phyloP scores from a whole-genome alignment of 2,329 filamentous ascomycete species.

The Diplodia mutila region DNA sequence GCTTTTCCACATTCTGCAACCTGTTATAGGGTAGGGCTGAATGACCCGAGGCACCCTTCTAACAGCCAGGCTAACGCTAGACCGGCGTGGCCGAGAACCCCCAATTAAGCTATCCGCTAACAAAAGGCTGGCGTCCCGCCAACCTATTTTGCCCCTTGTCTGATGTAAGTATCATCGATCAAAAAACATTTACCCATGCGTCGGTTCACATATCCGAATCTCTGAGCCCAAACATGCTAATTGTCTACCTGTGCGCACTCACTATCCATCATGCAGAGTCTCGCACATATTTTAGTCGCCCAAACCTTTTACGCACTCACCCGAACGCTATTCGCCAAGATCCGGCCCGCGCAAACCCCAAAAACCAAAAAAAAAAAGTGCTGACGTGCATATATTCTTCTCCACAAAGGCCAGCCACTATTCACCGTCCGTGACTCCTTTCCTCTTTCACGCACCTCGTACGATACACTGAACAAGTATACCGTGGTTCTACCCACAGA shows the following conservation, averaged over 20 bases:
- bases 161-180: neutral
- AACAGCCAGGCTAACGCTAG: neutral
- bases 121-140: neutral
- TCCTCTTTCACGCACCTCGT: too few relatives aligned
- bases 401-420: neutral
- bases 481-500: too few relatives aligned
- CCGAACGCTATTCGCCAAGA: neutral
- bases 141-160: neutral
- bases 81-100: too few relatives aligned
- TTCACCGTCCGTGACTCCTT: neutral
- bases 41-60: neutral
- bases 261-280: neutral
- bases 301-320: neutral
- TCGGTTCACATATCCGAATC: neutral
- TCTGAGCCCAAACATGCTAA: neutral
- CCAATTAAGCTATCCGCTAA: neutral
- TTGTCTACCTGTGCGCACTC: neutral
- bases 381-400: neutral
- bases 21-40: neutral
- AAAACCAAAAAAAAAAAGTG: neutral
- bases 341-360: neutral
- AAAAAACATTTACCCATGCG: neutral
- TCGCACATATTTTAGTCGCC: neutral
- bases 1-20: neutral
- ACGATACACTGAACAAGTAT: too few relatives aligned